phyloP scores from a whole-genome alignment of 2,329 filamentous ascomycete species.

The Gaeumannomyces sp. region DNA sequence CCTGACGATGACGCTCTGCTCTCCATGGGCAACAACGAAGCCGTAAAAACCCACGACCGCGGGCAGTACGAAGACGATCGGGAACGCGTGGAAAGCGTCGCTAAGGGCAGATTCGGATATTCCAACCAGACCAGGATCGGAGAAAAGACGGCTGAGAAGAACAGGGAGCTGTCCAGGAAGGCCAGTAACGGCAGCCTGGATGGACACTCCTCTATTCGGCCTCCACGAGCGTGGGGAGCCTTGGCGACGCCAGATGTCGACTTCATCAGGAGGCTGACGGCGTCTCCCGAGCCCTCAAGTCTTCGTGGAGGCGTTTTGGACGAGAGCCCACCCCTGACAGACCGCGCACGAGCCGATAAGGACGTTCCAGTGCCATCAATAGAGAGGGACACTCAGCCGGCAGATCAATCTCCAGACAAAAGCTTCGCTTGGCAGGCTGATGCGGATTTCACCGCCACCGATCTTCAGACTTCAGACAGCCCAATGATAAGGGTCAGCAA shows the following conservation, averaged over 20 bases:
- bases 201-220: conserved; percentile 19
- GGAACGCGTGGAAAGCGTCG: conserved; percentile 17
- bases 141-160: conserved; percentile 30
- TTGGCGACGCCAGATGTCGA: conserved; percentile 13
- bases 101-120: conserved; percentile 24
- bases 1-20: conserved; percentile 11
- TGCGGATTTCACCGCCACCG: conserved; percentile 50
- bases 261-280: conserved; percentile 17
- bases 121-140: conserved; percentile 29
- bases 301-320: neutral
- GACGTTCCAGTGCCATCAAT: conserved; percentile 26
- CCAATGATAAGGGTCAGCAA: conserved; percentile 41
- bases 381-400: conserved; percentile 17
- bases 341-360: neutral
- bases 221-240: conserved; percentile 14
- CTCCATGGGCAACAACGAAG: conserved; percentile 12
- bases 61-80: conserved; percentile 23
- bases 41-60: conserved; percentile 19
- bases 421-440: conserved; percentile 51
- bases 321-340: neutral
- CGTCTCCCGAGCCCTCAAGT: conserved; percentile 13
- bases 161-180: conserved; percentile 26
- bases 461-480: conserved; percentile 49
- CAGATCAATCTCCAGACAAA: conserved; percentile 36
- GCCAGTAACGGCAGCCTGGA: conserved; percentile 28